Base-by-base conservation (phyloP, 306 rosid species). In the Begonia peltatifolia region DNA sequence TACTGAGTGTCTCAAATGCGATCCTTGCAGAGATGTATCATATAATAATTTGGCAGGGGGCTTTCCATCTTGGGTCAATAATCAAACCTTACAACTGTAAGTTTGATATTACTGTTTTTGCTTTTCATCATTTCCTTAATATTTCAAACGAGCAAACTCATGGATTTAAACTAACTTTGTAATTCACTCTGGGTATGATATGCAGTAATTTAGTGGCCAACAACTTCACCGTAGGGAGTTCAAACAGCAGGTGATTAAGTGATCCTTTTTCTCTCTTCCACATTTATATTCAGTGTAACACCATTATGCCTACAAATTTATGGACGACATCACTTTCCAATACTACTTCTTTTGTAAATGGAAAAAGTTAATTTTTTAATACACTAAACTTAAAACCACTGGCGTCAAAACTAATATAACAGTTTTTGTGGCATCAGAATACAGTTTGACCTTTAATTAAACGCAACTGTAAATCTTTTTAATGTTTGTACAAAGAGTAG, bases 121-220 rank as follows among this genome's bases (percentile, higher is more conserved):
- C 46, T 56, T 43, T 43, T 43, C n/a, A 13, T 43, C 11, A 13
- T 5, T 43, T 10, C n/a, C 48, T 44, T 44, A n/a, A 44, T 44
- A 10, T 11, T 10, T 44, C 14, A 12, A 30, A 10, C 12, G 15
- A 2, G 14, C n/a, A 54, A 10, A 22, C 13, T 25, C 10, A 41
- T 46, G 49, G 47, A 48, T n/a, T 63, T 61, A 67, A 70, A 56
- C 42, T 73, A 23, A 61, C 56, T 43, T 46, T 42, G 8, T 12
- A 20, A 64, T 54, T 30, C 6, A 30, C 55, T 36, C 36, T 59
- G 57, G 53, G 41, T 60, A 41, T 67, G 50, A 17, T 44, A 48
- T 73, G 69, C 89, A 88, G 93, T 52, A 88, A 84, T 63, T 58
- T 77, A 41, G 93, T 88, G 12, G 93, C 76, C 63, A 88, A 84